phyloP scores from a whole-genome alignment of 169 alveolate genomes.

The Plasmodium ovale region DNA sequence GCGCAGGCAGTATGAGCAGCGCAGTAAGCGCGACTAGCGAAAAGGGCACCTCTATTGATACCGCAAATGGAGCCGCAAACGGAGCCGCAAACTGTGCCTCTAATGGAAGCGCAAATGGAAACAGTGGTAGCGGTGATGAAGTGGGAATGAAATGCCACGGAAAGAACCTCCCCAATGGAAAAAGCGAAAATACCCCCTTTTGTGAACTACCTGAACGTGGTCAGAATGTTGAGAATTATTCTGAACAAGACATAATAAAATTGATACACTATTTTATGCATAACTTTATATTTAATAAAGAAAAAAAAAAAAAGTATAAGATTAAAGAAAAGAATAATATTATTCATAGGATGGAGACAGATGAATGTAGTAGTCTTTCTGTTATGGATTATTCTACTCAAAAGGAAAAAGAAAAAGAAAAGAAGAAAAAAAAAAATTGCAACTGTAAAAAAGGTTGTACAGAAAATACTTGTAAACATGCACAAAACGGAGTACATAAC shows the following conservation, averaged over 20 bases:
- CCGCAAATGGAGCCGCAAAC: not conserved
- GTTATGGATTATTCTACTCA: no score
- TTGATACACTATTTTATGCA: slow-evolving; percentile 44
- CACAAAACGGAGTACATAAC: no score
- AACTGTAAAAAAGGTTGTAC: no score
- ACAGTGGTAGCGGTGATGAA: not conserved
- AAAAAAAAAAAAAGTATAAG: slow-evolving; percentile 13
- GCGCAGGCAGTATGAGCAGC: not conserved
- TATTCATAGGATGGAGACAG: not conserved
- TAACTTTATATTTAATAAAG: slow-evolving; percentile 35
- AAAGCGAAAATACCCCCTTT: not conserved
- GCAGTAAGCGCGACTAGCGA: not conserved
- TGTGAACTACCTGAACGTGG: not conserved
- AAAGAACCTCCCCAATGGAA: not conserved
- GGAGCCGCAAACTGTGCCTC: not conserved
- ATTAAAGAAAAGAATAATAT: not conserved
- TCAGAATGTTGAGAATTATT: slow-evolving; percentile 18
- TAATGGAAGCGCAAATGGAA: not conserved
- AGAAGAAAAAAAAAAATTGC: not conserved
- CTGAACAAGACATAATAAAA: slow-evolving; percentile 48
- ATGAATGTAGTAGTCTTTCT: no score
- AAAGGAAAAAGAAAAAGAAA: not conserved
- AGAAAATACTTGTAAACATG: no score
- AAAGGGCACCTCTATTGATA: not conserved
- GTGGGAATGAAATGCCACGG: not conserved